A percentile compares a stretch with the other conserved stretches of the same genome.
These are phyloP conservation scores for Bruguiera sexangula DNA, from an alignment of 345 rosid species.

Conservation along the genomic window DNA sequence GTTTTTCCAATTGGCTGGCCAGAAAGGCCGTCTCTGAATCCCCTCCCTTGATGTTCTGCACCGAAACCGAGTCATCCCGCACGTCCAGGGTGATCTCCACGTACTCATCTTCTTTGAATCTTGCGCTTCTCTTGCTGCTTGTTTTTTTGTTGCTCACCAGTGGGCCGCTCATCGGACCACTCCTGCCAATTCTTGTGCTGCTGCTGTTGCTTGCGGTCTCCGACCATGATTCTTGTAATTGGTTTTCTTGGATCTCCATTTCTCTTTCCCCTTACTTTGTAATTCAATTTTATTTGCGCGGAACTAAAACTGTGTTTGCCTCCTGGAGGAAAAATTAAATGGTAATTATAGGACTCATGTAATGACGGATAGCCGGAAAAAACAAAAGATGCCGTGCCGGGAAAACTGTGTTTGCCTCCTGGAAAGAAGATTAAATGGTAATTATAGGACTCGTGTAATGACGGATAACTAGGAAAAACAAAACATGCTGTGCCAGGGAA, in stretches of 20 bases:
- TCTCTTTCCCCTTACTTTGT: neutral
- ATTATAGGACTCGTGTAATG: too few relatives aligned
- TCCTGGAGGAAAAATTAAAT: too few relatives aligned
- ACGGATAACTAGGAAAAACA: too few relatives aligned
- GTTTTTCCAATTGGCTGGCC: slow-evolving; percentile 37
- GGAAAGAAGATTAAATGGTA: too few relatives aligned
- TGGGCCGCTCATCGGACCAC: slow-evolving; percentile 51
- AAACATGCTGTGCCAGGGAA: neutral
- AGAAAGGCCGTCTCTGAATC: slow-evolving; percentile 39
- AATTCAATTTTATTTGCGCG: neutral
- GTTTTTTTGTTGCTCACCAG: slow-evolving; percentile 16
- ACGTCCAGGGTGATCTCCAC: slow-evolving; percentile 61
- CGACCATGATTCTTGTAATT: slow-evolving; percentile 31
- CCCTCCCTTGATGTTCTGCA: slow-evolving; percentile 38
- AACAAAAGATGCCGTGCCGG: too few relatives aligned
- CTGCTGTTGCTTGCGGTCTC: slow-evolving; percentile 39
- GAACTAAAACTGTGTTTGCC: neutral
- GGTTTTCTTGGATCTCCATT: slow-evolving; percentile 44
- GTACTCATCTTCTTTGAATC: slow-evolving; percentile 38
- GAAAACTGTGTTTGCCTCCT: neutral
- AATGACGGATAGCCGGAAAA: too few relatives aligned
- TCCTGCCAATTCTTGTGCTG: slow-evolving; percentile 33
- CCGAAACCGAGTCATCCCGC: slow-evolving; percentile 42
- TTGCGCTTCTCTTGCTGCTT: slow-evolving; percentile 43
- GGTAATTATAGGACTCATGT: too few relatives aligned